phyloP scores from a whole-genome alignment of 1,284 basidiomycete species.

The Phlebopus sp. region DNA sequence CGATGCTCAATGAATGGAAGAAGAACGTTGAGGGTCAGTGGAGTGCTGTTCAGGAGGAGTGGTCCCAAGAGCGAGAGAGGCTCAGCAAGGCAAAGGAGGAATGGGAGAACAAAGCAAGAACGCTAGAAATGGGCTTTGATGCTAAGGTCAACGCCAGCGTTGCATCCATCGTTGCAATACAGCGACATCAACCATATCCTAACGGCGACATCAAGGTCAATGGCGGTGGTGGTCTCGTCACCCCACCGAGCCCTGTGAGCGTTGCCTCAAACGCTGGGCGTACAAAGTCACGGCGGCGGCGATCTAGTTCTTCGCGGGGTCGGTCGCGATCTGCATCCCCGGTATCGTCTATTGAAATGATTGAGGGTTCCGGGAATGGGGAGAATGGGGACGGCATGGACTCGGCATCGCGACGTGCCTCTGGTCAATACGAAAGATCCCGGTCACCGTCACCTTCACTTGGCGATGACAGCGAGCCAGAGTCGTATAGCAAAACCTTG shows the following conservation, averaged over 20 bases:
- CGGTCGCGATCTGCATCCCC: constrained; percentile 31
- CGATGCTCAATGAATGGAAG: constrained; percentile 64
- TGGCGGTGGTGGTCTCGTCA: constrained; percentile 54
- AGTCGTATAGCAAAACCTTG: constrained; percentile 21
- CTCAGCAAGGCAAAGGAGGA: constrained; percentile 75
- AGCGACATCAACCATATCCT: constrained; percentile 34
- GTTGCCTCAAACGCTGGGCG: constrained; percentile 57
- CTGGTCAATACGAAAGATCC: constrained; percentile 29
- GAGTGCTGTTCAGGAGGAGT: constrained; percentile 66
- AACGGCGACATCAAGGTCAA: constrained; percentile 36
- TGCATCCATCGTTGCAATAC: constrained; percentile 38
- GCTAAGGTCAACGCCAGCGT: constrained; percentile 48
- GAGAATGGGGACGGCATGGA: constrained; percentile 21
- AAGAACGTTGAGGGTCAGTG: constrained; percentile 76
- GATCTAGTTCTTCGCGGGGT: constrained; percentile 30
- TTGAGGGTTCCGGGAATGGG: constrained; percentile 24
- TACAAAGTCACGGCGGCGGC: constrained; percentile 34
- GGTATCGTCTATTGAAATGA: constrained; percentile 35
- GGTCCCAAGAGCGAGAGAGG: constrained; percentile 78
- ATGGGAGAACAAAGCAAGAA: constrained; percentile 65
- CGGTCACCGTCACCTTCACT: constrained; percentile 41
- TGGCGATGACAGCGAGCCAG: constrained; percentile 39
- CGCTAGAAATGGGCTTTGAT: constrained; percentile 42
- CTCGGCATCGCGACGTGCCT: constrained; percentile 25
- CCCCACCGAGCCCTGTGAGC: constrained; percentile 71